phyloP scores from a whole-genome alignment of 176 grass and related monocot genomes.

The Calamus simplicifolius region DNA sequence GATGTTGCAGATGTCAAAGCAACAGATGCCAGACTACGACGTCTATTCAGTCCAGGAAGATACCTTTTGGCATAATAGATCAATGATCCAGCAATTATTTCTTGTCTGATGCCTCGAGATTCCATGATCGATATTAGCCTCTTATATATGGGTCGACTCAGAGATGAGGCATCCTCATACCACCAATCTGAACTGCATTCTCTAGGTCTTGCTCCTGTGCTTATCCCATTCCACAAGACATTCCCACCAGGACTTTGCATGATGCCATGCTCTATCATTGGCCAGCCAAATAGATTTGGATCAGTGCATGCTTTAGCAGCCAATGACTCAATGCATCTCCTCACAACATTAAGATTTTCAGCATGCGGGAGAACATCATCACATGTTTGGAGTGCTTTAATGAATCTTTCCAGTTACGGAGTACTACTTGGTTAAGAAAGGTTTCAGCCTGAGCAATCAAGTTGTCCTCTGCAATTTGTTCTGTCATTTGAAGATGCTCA shows the following conservation, averaged over 20 bases:
- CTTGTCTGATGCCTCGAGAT: conserved; percentile 7
- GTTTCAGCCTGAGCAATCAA: conserved; percentile 5
- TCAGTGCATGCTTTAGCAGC: conserved; percentile 1
- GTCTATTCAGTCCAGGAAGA: conserved; percentile 6
- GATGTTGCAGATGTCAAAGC: background rate
- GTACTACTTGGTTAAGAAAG: background rate
- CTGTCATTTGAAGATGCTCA: conserved; percentile 9
- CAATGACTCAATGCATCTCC: conserved; percentile 1
- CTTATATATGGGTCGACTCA: background rate
- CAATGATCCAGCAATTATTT: conserved; percentile 5
- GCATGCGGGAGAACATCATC: background rate
- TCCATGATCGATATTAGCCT: conserved; percentile 4
- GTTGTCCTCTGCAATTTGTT: background rate
- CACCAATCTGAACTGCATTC: background rate
- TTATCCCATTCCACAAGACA: conserved; percentile 6
- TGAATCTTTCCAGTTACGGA: conserved; percentile 10
- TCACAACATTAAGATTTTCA: conserved; percentile 1
- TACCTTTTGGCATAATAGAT: background rate
- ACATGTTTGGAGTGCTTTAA: conserved; percentile 7
- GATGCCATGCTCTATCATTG: background rate
- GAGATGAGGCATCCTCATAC: background rate
- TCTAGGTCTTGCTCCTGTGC: conserved; percentile 1
- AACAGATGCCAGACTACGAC: background rate
- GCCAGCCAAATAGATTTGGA: conserved; percentile 7
- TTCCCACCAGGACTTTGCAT: conserved; percentile 8